Conservation (phyloP, 1,139 yeast species). For the Taphrina confusa region DNA sequence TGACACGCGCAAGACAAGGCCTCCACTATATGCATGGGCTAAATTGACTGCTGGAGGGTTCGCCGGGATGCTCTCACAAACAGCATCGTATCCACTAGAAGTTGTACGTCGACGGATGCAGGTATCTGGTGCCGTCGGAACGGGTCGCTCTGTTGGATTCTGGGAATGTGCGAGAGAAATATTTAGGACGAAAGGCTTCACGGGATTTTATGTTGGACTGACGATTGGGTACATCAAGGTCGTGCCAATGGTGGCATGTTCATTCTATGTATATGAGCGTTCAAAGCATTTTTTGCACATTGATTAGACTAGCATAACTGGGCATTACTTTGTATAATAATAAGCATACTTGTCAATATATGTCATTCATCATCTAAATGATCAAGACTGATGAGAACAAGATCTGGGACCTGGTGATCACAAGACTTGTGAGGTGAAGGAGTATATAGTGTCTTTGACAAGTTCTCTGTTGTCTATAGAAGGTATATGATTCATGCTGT, state of each 20-base stretch:
- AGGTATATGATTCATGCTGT: background rate
- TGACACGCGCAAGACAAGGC: slow-evolving; percentile 45
- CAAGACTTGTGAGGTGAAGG: too few relatives aligned
- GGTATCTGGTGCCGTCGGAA: slow-evolving; percentile 78
- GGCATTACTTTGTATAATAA: too few relatives aligned
- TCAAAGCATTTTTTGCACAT: slow-evolving; percentile 69
- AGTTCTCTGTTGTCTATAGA: too few relatives aligned
- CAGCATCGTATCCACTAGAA: slow-evolving; percentile 96
- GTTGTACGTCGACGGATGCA: slow-evolving; percentile 94
- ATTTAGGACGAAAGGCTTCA: slow-evolving; percentile 54
- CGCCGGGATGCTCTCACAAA: slow-evolving; percentile 92
- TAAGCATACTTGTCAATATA: too few relatives aligned
- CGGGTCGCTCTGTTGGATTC: slow-evolving; percentile 62
- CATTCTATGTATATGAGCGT: slow-evolving; percentile 90
- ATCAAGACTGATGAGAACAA: too few relatives aligned
- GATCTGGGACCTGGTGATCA: too few relatives aligned
- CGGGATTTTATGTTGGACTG: slow-evolving; percentile 90
- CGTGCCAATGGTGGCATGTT: slow-evolving; percentile 95
- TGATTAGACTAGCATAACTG: slow-evolving; percentile 4
- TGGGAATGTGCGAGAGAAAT: slow-evolving; percentile 51
- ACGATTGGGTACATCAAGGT: slow-evolving; percentile 94
- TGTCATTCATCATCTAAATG: too few relatives aligned
- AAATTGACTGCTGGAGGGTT: slow-evolving; percentile 91
- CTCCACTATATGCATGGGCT: slow-evolving; percentile 83
- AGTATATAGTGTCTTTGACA: too few relatives aligned